Base-by-base conservation (phyloP, 306 rosid genomes). In the Geum urbanum region DNA sequence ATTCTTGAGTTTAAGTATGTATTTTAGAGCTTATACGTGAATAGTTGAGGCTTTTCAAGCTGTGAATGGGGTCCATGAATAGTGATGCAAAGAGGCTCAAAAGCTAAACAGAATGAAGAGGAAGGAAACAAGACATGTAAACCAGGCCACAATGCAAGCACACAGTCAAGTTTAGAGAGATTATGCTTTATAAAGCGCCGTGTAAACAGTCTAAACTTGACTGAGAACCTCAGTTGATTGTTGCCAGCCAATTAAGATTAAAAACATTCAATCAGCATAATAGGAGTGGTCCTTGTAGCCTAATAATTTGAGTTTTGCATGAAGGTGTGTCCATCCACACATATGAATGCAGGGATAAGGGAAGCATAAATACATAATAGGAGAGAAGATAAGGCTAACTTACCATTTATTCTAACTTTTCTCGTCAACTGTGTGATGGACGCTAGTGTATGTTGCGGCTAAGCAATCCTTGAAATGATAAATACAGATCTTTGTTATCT, bases 401-500 rank as follows among this genome's bases (percentile, higher is more conserved):
- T 84, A 87, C 87, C 51, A 71, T n/a, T 76, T 74, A 76, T 45
- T 72, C 39, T 24, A 50, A 66, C 56, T 44, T 67, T 76, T 68
- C 69, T 67, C 63, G 32, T 78, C 51, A 83, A 78, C 70, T 77
- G 40, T 76, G 41, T 46, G 64, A 69, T 74, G 65, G 55, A 72
- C 66, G 41, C 84, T 89, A 86, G 64, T 82, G 96, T 61, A 78
- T 77, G 70, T 89, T 95, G 65, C 97, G 95, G 73, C 77, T 89
- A 62, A 95, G 92, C 84, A 95, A 76, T 75, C 96, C 97, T 82
- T 95, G 99, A 77, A 95, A 95, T 71, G 91, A 87, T 59, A 87
- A 76, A 76, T 83, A 95, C 52, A 95, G 96, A 76, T 95, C 97
- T 83, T 89, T 91, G 88, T 95, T 95, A 73, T 91, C 99, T 27